These are phyloP conservation scores for Chlamydomonas schloesseri DNA, from an alignment of 139 green algal genomes.

Conservation along the genomic window DNA sequence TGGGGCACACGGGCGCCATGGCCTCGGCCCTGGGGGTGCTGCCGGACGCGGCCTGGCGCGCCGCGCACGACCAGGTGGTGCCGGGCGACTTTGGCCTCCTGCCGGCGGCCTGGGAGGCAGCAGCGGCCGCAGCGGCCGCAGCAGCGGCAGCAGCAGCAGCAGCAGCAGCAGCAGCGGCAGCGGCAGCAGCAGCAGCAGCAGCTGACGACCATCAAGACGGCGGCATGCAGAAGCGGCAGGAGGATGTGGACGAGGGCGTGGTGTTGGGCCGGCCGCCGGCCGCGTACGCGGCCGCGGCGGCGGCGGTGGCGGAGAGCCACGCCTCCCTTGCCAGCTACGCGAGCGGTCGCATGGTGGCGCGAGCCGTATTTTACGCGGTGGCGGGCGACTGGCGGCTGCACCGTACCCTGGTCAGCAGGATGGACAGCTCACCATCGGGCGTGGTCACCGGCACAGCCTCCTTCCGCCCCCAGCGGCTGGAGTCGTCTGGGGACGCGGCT, in stretches of 20 bases:
- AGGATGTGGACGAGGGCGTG: too few species aligned
- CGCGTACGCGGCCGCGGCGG: too few species aligned
- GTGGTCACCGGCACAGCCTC: neutral
- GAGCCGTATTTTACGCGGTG: neutral
- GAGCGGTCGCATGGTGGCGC: neutral
- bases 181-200: neutral
- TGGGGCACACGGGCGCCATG: neutral
- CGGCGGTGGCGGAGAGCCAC: neutral
- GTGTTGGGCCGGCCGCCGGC: too few species aligned
- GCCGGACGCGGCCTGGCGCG: neutral
- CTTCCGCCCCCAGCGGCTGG: neutral
- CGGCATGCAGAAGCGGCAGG: too few species aligned
- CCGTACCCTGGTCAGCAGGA: neutral
- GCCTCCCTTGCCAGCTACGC: neutral
- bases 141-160: neutral
- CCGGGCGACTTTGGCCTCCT: neutral
- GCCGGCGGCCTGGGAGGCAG: neutral
- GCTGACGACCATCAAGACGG: too few species aligned
- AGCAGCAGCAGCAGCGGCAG: neutral
- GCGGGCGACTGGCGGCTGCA: conserved; percentile 9
- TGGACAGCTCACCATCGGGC: neutral
- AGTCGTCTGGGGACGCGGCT: neutral
- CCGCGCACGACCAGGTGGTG: neutral
- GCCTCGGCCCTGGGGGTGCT: conserved; percentile 17
- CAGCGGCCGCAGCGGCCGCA: neutral